Evolutionary conservation across 2,329 filamentous ascomycete species (phyloP), one percentile per base, ranked within the genome.

Genomic region (Fusarium pseudocircinatum): DNA sequence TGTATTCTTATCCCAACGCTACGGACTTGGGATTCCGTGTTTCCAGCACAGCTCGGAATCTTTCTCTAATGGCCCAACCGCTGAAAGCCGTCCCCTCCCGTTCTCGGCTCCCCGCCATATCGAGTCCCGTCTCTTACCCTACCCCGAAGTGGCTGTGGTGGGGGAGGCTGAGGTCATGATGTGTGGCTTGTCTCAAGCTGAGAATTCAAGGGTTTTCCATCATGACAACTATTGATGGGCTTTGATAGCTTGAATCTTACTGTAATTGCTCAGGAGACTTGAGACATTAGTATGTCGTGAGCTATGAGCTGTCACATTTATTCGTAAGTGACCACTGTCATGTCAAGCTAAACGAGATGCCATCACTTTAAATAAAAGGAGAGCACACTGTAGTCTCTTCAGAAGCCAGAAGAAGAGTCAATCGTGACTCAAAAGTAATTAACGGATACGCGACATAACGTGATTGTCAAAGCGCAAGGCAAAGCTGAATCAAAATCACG

Each of bases 41-140:
- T 70, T 49, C 36, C 44, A 60, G 58, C 46, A 36, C 47, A 64
- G 67, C 68, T 74, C 74, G 71, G 75, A 43, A 61, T 40, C 56
- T 63, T 46, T 47, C 39, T 37, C 47, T 59, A 20, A 64, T 68
- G 57, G 68, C 74, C 76, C 59, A 70, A 65, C 67, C 76, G 76
- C 66, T 67, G 71, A 64, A 78, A 78, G 72, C 76, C 76, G 76
- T 74, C 69, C 69, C 67, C 70, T 77, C 69, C 76, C 70, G 75
- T 63, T 68, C 61, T 76, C 75, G 75, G 75, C 60, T 60, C 59
- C 67, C 71, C 60, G 59, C 66, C 59, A 69, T 69, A 69, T 69
- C 13, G 34, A 69, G 26, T 43, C 65, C 43, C 63, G 26, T 59
- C 63, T 60, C 63, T 54, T 39, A 44, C 63, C 20, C 34, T 36